Percentiles rank a stretch among this genome's conserved stretches.
Evolutionary conservation across 2,329 filamentous ascomycete species (phyloP).

Genomic region (Lachnellula cervina): DNA sequence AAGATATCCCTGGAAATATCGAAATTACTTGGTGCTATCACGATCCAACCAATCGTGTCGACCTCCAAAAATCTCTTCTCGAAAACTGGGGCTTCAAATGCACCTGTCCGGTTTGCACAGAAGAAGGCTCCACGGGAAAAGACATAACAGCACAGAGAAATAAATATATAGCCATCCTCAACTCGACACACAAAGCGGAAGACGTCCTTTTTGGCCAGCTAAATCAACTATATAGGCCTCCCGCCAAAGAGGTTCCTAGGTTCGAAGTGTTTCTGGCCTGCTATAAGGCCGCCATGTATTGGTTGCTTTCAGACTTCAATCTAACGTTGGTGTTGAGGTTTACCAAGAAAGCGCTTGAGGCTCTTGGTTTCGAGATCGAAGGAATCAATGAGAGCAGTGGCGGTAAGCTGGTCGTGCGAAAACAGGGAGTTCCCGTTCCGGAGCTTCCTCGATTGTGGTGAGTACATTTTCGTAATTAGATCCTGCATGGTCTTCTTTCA

Average conservation of each 20-base stretch:
- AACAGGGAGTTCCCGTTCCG: not conserved
- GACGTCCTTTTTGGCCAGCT: not conserved
- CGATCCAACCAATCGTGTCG: constrained; percentile 19
- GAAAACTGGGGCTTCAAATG: constrained; percentile 39
- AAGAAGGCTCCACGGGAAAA: constrained; percentile 1
- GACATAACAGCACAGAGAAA: not conserved
- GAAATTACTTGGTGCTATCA: constrained; percentile 43
- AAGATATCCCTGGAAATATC: constrained; percentile 38
- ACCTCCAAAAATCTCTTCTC: constrained; percentile 29
- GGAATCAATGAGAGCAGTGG: not conserved
- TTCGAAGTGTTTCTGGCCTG: not conserved
- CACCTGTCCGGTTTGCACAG: constrained; percentile 36
- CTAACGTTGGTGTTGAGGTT: not conserved
- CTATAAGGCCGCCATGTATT: not conserved
- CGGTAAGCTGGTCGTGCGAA: not conserved
- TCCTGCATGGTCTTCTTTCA: not conserved
- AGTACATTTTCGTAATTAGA: not conserved
- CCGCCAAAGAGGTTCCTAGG: not conserved
- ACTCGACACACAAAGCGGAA: not conserved
- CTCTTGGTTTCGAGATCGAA: not conserved
- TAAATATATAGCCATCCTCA: not conserved
- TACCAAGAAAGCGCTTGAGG: not conserved
- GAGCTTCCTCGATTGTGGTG: not conserved
- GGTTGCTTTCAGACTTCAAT: not conserved
- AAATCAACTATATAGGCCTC: not conserved